Base-by-base conservation (phyloP, 305 asterid species). In the Fraxinus latifolia region DNA sequence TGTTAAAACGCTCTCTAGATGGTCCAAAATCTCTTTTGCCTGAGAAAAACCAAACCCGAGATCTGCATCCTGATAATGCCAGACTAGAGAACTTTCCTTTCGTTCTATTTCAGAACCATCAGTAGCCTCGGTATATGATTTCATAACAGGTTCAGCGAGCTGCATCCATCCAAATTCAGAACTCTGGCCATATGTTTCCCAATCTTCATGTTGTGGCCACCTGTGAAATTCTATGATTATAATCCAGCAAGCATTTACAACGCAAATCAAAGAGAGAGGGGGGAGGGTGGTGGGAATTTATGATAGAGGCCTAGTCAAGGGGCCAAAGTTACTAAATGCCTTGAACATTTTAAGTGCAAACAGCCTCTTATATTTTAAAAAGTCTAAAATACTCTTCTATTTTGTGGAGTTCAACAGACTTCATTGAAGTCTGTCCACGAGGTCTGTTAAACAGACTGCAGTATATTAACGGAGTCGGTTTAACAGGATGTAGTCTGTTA, bases 21-120 rank as follows among this genome's bases (percentile, higher is more conserved):
- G 98, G 90, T 95, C 98, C 89, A 95, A 82, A 92, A 95, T 93
- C 88, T 95, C 98, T 89, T 95, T 95, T 0, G 98, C 98, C 86
- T 95, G 97, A 81, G 98, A 90, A 86, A 84, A 95, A 77, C 97
- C 97, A 77, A 95, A 95, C 70, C 91, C 97, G 0, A 95, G 89
- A 84, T 93, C 98, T 0, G 98, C 95, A 77, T 95, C 97, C 9
- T 90, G 87, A 84, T 93, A 95, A 87, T 95, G 98, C 98, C 98
- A 95, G 47, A 95, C 98, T 87, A 95, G 82, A 73, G 98, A 91
- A 89, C 98, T 93, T 86, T 95, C 98, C 79, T 95, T 95, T 82
- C 84, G 89, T 85, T 95, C 98, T 50, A 95, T 89, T 78, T 89
- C 93, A 82, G 98, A 95, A 81, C 98, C 98, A 90, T 95, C 98